Conservation (phyloP, 192 early-diverging fungal genomes). For the Ramicandelaber brevisporus region DNA sequence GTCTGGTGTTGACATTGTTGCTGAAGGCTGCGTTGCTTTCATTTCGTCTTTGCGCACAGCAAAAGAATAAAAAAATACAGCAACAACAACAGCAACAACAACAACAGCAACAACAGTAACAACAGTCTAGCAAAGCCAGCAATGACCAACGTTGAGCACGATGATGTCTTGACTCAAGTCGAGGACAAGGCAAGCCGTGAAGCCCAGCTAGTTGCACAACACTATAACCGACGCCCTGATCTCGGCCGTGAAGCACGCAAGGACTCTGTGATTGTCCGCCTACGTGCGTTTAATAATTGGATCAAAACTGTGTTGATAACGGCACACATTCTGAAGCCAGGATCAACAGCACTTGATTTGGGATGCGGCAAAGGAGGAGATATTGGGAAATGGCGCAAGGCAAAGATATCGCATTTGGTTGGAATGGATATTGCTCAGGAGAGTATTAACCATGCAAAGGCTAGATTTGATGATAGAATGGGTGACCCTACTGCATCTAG, state of each 20-base stretch:
- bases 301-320: constrained; percentile 70
- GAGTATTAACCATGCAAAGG: constrained; percentile 56
- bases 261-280: constrained; percentile 58
- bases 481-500: constrained; percentile 17
- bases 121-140: not conserved
- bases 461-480: constrained; percentile 27
- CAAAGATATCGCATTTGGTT: constrained; percentile 41
- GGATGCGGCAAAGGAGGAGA: constrained; percentile 94
- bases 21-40: constrained; percentile 1
- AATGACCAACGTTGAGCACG: not conserved
- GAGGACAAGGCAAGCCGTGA: constrained; percentile 4
- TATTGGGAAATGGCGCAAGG: constrained; percentile 50
- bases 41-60: not conserved
- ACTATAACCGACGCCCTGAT: constrained; percentile 69
- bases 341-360: constrained; percentile 53
- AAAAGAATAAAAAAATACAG: constrained; percentile 1
- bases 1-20: too few relatives aligned
- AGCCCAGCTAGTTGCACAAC: constrained; percentile 29
- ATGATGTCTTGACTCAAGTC: not conserved
- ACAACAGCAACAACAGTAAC: constrained; percentile 1
- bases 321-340: constrained; percentile 22
- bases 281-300: constrained; percentile 96
- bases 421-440: constrained; percentile 76
- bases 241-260: constrained; percentile 44
- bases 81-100: constrained; percentile 1